These are phyloP conservation scores for Plasmodium knowlesi DNA, from an alignment of 169 alveolate genomes.

Conservation along the genomic window DNA sequence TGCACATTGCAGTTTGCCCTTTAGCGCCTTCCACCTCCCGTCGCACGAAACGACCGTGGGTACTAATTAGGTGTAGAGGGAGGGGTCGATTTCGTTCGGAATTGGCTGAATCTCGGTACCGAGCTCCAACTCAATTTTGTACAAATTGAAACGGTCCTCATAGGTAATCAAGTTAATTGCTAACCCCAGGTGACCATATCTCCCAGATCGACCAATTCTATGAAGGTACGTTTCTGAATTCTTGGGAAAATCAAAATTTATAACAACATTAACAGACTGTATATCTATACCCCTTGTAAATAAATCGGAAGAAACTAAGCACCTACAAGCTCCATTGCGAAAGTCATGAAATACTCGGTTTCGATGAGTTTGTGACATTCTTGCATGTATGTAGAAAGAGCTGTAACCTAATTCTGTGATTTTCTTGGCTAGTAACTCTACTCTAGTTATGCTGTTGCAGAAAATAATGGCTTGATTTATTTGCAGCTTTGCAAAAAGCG, in stretches of 20 bases:
- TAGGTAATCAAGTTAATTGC: conserved; percentile 97
- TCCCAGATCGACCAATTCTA: conserved; percentile 98
- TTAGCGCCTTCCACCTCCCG: background rate
- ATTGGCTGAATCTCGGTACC: conserved; percentile 98
- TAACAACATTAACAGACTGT: conserved; percentile 98
- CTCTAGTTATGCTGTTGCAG: conserved; percentile 98
- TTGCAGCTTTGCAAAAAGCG: conserved; percentile 94
- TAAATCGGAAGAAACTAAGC: conserved; percentile 94
- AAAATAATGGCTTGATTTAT: conserved; percentile 98
- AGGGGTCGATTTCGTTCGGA: conserved; percentile 94
- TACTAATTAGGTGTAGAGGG: conserved; percentile 88
- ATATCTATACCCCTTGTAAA: conserved; percentile 99
- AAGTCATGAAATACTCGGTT: conserved; percentile 98
- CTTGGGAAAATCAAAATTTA: conserved; percentile 98
- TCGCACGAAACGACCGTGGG: background rate
- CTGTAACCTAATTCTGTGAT: conserved; percentile 98
- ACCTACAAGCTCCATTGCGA: conserved; percentile 97
- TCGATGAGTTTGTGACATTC: conserved; percentile 97
- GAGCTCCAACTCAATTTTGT: conserved; percentile 96
- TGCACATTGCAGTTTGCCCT: background rate
- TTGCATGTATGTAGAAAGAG: conserved; percentile 98
- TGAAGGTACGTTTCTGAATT: conserved; percentile 96
- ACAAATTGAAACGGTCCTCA: conserved; percentile 90
- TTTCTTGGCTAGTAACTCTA: conserved; percentile 98
- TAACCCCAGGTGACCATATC: conserved; percentile 98